These are phyloP conservation scores for Blepharisma japonicum DNA, from an alignment of 73 alveolate genomes.

Conservation along the genomic window DNA sequence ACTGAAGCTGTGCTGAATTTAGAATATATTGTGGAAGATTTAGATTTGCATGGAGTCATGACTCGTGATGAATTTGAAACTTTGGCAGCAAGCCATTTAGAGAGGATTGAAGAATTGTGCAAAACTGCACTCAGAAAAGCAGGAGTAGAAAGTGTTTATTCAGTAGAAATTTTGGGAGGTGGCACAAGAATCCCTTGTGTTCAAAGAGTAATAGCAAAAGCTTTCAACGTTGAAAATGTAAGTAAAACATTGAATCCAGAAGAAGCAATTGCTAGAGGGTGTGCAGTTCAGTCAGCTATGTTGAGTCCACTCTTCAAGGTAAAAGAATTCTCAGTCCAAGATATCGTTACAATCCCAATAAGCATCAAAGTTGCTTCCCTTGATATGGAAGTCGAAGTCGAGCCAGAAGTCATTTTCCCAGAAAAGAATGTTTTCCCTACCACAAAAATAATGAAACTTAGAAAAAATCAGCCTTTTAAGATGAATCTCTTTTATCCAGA, in stretches of 20 bases:
- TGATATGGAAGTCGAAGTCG: constrained; percentile 34
- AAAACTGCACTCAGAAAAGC: constrained; percentile 57
- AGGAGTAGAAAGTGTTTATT: constrained; percentile 56
- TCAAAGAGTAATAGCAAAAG: constrained; percentile 73
- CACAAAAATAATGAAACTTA: constrained; percentile 58
- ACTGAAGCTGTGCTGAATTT: constrained; percentile 77
- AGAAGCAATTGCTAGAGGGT: constrained; percentile 98
- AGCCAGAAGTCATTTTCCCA: constrained; percentile 56
- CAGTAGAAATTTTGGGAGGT: constrained; percentile 96
- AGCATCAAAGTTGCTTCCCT: constrained; percentile 66
- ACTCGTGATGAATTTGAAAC: constrained; percentile 90
- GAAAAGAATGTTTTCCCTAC: constrained; percentile 58
- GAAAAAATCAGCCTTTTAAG: constrained; percentile 65
- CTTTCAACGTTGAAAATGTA: constrained; percentile 80
- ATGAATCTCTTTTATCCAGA: constrained; percentile 53
- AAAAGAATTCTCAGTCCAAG: constrained; percentile 75
- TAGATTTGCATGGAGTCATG: constrained; percentile 74
- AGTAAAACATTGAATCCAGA: constrained; percentile 94
- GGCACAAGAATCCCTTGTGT: constrained; percentile 95
- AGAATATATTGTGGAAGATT: constrained; percentile 92
- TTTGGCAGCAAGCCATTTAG: constrained; percentile 51
- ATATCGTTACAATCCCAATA: constrained; percentile 76
- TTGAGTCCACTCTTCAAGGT: constrained; percentile 91
- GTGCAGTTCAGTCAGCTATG: constrained; percentile 98
- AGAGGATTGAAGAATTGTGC: constrained; percentile 56